Evolutionary conservation across 768 basidiomycete species (phyloP).

Genomic region (Cantharellus cinnabarinus): DNA sequence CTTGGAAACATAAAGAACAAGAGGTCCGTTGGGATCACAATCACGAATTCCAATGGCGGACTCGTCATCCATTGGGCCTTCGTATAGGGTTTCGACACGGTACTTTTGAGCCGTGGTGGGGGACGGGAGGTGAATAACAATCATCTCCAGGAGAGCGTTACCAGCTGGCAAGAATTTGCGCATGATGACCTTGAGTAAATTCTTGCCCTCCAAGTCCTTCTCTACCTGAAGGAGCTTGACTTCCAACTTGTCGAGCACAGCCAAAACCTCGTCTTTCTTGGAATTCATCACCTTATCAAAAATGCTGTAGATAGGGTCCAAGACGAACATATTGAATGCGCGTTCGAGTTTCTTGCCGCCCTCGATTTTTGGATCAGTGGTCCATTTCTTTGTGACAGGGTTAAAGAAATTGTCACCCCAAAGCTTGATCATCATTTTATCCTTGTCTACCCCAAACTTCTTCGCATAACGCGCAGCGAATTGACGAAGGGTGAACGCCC

Average conservation of each 20-base stretch:
- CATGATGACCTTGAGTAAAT: constrained; percentile 93
- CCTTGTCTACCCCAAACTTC: constrained; percentile 97
- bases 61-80: constrained; percentile 99
- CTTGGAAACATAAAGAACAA: constrained; percentile 97
- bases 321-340: constrained; percentile 95
- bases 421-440: constrained; percentile 92
- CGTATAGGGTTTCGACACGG: constrained; percentile 98
- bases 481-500: constrained; percentile 97
- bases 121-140: constrained; percentile 97
- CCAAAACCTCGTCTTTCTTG: constrained; percentile 73
- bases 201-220: constrained; percentile 86
- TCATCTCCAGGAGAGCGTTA: constrained; percentile 98
- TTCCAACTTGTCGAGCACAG: constrained; percentile 92
- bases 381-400: constrained; percentile 90
- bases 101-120: constrained; percentile 93
- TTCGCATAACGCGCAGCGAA: constrained; percentile 89
- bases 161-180: constrained; percentile 98
- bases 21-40: constrained; percentile 88
- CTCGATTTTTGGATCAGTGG: constrained; percentile 50
- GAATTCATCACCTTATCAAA: constrained; percentile 99
- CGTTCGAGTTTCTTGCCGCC: constrained; percentile 89
- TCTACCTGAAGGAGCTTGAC: constrained; percentile 74
- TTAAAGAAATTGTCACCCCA: constrained; percentile 99
- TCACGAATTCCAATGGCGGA: constrained; percentile 96
- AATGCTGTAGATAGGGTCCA: constrained; percentile 97